A percentile compares a stretch with the other conserved stretches of the same genome.
Evolutionary conservation across 2,329 filamentous ascomycete genomes (phyloP).

Genomic region (Beauveria asiatica): DNA sequence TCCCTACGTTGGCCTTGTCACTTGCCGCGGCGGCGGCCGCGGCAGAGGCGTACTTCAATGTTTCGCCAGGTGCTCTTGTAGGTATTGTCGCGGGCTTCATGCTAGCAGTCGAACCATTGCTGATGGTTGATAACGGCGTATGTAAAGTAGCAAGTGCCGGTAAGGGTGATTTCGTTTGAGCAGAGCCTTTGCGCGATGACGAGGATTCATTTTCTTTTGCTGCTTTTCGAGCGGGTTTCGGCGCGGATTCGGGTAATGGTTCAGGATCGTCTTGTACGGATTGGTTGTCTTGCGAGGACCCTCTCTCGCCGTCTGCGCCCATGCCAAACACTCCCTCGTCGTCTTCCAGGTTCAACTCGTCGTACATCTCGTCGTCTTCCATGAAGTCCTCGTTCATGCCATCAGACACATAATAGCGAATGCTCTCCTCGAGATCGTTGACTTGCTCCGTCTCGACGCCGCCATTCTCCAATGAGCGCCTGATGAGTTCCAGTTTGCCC

Average conservation of each 20-base stretch:
- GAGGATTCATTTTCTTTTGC: slow-evolving; percentile 46
- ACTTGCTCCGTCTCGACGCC: slow-evolving; percentile 83
- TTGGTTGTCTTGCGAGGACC: slow-evolving; percentile 91
- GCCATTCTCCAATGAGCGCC: slow-evolving; percentile 86
- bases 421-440: slow-evolving; percentile 79
- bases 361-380: slow-evolving; percentile 91
- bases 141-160: slow-evolving; percentile 90
- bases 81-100: slow-evolving; percentile 95
- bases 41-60: slow-evolving; percentile 92
- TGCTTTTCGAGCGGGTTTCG: slow-evolving; percentile 43
- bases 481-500: slow-evolving; percentile 80
- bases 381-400: slow-evolving; percentile 83
- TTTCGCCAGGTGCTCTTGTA: slow-evolving; percentile 76
- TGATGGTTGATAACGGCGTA: slow-evolving; percentile 54
- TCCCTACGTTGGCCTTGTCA: slow-evolving; percentile 81
- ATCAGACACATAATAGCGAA: slow-evolving; percentile 90
- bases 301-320: slow-evolving; percentile 68
- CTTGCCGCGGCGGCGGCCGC: slow-evolving; percentile 87
- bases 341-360: slow-evolving; percentile 84
- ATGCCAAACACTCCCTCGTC: slow-evolving; percentile 86
- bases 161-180: slow-evolving; percentile 86
- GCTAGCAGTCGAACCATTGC: slow-evolving; percentile 49
- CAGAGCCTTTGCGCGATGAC: slow-evolving; percentile 60
- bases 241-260: slow-evolving; percentile 41
- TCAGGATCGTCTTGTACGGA: slow-evolving; percentile 75